These are phyloP conservation scores for Canavalia gladiata DNA, from an alignment of 306 rosid species.

Conservation along the genomic window DNA sequence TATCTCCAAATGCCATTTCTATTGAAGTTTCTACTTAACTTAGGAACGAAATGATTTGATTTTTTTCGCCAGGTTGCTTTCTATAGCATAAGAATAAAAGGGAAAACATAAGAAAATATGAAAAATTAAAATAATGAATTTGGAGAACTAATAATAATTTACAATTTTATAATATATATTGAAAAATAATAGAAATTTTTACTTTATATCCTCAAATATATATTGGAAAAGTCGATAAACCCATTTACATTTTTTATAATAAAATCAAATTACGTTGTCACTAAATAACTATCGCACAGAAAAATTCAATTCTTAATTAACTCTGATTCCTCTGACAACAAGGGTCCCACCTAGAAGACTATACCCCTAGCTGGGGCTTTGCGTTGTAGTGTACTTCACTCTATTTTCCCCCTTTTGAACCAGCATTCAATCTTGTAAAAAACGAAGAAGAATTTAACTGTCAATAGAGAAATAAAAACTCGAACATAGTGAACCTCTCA, in stretches of 20 bases:
- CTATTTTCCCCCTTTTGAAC: background rate
- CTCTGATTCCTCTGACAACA: slow-evolving; percentile 45
- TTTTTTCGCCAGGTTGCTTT: too few species aligned
- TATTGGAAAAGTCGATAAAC: too few species aligned
- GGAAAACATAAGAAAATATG: too few species aligned
- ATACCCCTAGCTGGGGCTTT: slow-evolving; percentile 30
- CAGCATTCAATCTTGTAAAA: background rate
- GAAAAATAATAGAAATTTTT: too few species aligned
- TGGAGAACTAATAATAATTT: too few species aligned
- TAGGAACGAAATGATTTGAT: background rate
- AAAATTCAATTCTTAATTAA: background rate
- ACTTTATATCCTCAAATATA: too few species aligned
- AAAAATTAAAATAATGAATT: too few species aligned
- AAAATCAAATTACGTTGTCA: background rate
- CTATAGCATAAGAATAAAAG: too few species aligned
- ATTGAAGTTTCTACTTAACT: too few species aligned
- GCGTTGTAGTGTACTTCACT: slow-evolving; percentile 6
- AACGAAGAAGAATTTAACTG: background rate
- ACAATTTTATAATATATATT: too few species aligned
- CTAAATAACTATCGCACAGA: background rate
- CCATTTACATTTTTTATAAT: too few species aligned
- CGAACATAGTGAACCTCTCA: background rate
- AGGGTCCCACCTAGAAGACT: background rate
- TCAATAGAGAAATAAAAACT: background rate
- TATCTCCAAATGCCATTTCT: background rate